Percentiles rank a stretch among this genome's conserved stretches.
These are phyloP conservation scores for Sparassis latifolia DNA, from an alignment of 1,284 basidiomycete species.

Conservation along the genomic window DNA sequence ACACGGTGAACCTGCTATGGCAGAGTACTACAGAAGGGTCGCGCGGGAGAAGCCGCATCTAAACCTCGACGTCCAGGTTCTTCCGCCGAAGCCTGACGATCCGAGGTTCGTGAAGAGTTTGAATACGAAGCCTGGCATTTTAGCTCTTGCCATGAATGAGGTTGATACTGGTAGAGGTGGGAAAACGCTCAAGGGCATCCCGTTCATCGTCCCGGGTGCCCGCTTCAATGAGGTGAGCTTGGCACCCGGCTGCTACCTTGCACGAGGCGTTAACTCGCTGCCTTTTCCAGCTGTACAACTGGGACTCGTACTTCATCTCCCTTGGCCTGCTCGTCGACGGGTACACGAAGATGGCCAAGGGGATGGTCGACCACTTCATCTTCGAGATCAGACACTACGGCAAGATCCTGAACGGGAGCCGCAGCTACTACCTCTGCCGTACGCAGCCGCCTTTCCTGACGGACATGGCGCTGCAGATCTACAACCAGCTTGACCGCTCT, in stretches of 20 bases:
- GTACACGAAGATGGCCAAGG: conserved; percentile 88
- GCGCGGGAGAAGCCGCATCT: conserved; percentile 84
- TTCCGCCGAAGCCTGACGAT: conserved; percentile 83
- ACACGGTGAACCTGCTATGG: conserved; percentile 87
- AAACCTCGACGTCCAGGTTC: conserved; percentile 84
- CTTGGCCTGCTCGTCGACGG: conserved; percentile 94
- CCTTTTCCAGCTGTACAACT: conserved; percentile 68
- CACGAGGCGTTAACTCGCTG: not conserved
- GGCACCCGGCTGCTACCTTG: not conserved
- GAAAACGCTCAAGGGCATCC: conserved; percentile 84
- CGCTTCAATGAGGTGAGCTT: conserved; percentile 89
- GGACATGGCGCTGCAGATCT: conserved; percentile 97
- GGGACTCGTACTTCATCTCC: conserved; percentile 93
- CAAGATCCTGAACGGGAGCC: conserved; percentile 79
- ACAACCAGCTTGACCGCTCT: conserved; percentile 87
- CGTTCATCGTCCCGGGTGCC: conserved; percentile 96
- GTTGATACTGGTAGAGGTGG: conserved; percentile 75
- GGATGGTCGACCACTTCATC: conserved; percentile 97
- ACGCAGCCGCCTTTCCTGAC: conserved; percentile 98
- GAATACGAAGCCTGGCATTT: conserved; percentile 89
- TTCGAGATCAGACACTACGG: conserved; percentile 98
- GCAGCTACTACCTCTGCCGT: conserved; percentile 89
- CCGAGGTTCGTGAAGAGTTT: conserved; percentile 87
- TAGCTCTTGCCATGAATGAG: conserved; percentile 95
- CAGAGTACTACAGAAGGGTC: conserved; percentile 84